phyloP scores from a whole-genome alignment of 2,329 filamentous ascomycete genomes.

The Alternaria consortialis region DNA sequence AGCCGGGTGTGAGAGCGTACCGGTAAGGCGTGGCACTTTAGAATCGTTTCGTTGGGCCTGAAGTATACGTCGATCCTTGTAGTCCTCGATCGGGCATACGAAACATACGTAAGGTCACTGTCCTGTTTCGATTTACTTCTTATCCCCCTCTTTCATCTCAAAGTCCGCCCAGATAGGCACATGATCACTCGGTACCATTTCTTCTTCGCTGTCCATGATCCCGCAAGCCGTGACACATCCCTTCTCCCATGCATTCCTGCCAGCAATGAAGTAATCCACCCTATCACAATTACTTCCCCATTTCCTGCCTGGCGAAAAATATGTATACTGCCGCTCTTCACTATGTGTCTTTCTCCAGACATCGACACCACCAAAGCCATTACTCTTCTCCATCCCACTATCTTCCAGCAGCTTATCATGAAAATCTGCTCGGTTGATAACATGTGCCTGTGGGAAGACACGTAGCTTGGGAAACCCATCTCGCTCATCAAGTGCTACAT shows the following conservation, averaged over 20 bases:
- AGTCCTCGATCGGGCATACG: background rate
- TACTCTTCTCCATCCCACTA: constrained; percentile 8
- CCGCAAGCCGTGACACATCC: constrained; percentile 49
- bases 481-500: constrained; percentile 56
- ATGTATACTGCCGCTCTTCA: constrained; percentile 59
- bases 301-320: constrained; percentile 54
- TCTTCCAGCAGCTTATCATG: constrained; percentile 57
- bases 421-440: constrained; percentile 62
- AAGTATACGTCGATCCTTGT: background rate
- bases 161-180: constrained; percentile 59
- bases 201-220: constrained; percentile 54
- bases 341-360: constrained; percentile 59
- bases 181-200: constrained; percentile 64
- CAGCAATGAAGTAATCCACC: constrained; percentile 62
- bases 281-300: constrained; percentile 64
- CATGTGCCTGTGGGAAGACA: constrained; percentile 58
- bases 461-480: constrained; percentile 61
- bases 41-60: background rate
- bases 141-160: constrained; percentile 1
- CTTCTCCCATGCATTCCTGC: constrained; percentile 51
- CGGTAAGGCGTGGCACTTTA: background rate
- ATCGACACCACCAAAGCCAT: constrained; percentile 53
- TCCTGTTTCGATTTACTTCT: too few relatives aligned
- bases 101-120: background rate
- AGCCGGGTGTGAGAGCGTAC: too few relatives aligned